phyloP scores from a whole-genome alignment of 2,329 filamentous ascomycete genomes.

The Elsinoe australis region DNA sequence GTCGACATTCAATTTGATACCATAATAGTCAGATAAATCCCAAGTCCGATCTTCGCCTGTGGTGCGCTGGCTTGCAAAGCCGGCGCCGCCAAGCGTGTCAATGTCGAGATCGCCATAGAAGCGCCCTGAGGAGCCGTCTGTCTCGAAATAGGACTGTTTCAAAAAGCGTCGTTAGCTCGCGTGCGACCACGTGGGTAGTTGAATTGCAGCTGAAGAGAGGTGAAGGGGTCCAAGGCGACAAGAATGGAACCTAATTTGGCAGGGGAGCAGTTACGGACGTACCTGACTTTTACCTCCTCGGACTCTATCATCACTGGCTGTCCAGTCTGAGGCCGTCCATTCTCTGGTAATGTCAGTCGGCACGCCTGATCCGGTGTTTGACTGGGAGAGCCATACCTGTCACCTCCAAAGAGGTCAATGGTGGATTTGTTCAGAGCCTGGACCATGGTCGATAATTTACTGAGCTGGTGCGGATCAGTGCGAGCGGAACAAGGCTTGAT shows the following conservation, averaged over 20 bases:
- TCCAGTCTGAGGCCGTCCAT: constrained; percentile 58
- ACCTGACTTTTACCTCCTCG: constrained; percentile 61
- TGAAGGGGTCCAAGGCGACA: not conserved
- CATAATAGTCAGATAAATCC: constrained; percentile 57
- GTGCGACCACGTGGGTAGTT: constrained; percentile 1
- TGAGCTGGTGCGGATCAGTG: not conserved
- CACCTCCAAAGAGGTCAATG: constrained; percentile 28
- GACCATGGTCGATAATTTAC: constrained; percentile 8
- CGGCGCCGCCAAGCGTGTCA: constrained; percentile 66
- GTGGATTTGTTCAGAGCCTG: constrained; percentile 2
- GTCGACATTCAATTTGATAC: constrained; percentile 49
- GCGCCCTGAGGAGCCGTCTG: constrained; percentile 33
- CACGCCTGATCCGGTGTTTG: constrained; percentile 4
- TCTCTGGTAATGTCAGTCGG: constrained; percentile 35
- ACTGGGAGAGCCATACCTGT: constrained; percentile 24
- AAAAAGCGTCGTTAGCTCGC: constrained; percentile 13
- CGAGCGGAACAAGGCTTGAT: too few species aligned
- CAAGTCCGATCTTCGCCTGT: constrained; percentile 49
- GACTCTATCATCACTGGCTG: constrained; percentile 65
- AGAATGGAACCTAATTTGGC: constrained; percentile 7
- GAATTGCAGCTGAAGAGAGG: not conserved
- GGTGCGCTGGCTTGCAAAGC: constrained; percentile 73
- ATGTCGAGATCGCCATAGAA: constrained; percentile 68
- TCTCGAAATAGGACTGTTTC: constrained; percentile 42
- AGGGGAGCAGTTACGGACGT: constrained; percentile 17